Evolutionary conservation across 441 rosid genomes (phyloP).

Genomic region (Adansonia madagascariensis): DNA sequence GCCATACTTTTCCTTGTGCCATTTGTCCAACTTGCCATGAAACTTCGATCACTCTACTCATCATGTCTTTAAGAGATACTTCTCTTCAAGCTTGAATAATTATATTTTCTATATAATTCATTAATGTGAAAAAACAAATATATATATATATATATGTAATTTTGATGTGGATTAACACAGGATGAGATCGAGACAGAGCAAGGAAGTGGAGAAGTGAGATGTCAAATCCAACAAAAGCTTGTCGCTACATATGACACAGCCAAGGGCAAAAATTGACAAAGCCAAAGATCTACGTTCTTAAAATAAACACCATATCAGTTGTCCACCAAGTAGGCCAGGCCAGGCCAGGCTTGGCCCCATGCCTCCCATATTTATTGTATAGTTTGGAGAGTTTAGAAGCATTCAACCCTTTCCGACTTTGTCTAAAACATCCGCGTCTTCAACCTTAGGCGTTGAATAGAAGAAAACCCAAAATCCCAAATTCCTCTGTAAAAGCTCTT

Average conservation of each 20-base stretch:
- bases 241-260: not conserved
- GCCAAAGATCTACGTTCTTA: not conserved
- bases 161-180: not conserved
- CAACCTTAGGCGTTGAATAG: slow-evolving; percentile 30
- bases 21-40: too few relatives aligned
- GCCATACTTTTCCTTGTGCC: too few relatives aligned
- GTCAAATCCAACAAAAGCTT: not conserved
- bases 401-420: slow-evolving; percentile 14
- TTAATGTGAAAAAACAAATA: too few relatives aligned
- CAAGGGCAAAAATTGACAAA: not conserved
- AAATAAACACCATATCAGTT: not conserved
- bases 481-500: not conserved
- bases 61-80: too few relatives aligned
- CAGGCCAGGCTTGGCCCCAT: too few relatives aligned
- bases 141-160: too few relatives aligned
- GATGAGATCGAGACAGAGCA: not conserved
- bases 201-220: not conserved
- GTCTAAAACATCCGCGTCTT: slow-evolving; percentile 27
- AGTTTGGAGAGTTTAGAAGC: not conserved
- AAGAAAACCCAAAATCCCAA: slow-evolving; percentile 22
- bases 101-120: too few relatives aligned
- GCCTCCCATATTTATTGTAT: not conserved
- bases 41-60: too few relatives aligned
- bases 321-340: slow-evolving; percentile 12
- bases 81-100: too few relatives aligned